Evolutionary conservation across 805 yeast genomes (phyloP).

Genomic region (Candida germanica): DNA sequence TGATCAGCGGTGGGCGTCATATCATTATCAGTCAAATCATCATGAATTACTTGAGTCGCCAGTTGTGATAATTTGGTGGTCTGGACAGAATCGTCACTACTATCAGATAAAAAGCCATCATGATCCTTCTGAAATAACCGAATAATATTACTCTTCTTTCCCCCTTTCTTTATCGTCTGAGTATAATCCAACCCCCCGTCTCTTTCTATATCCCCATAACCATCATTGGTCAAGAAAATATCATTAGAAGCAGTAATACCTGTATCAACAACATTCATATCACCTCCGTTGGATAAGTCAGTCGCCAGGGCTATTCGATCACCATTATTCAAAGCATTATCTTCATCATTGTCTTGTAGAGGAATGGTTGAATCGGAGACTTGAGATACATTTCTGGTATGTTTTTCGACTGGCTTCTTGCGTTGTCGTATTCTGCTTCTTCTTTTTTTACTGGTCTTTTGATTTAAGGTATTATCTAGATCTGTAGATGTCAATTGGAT

Average conservation of each 20-base stretch:
- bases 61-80: conserved; percentile 7
- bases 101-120: conserved; percentile 9
- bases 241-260: not conserved
- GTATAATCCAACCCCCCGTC: conserved; percentile 9
- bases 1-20: not conserved
- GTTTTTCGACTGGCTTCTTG: not conserved
- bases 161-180: conserved; percentile 9
- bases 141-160: conserved; percentile 8
- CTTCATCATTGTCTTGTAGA: not conserved
- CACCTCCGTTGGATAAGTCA: not conserved
- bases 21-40: not conserved
- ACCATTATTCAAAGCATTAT: too few relatives aligned
- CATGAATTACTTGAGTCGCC: conserved; percentile 2
- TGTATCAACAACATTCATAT: not conserved
- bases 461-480: not conserved
- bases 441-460: conserved; percentile 2
- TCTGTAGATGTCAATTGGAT: conserved; percentile 12
- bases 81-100: conserved; percentile 13
- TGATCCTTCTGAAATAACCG: conserved; percentile 12
- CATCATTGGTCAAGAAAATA: not conserved
- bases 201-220: too few relatives aligned
- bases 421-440: conserved; percentile 6
- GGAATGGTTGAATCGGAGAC: not conserved
- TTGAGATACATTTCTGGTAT: too few relatives aligned
- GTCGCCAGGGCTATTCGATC: too few relatives aligned